Evolutionary conservation across 179 eudicot genomes (phyloP), one percentile per base, ranked within the genome.

Genomic region (Actinidia arguta): DNA sequence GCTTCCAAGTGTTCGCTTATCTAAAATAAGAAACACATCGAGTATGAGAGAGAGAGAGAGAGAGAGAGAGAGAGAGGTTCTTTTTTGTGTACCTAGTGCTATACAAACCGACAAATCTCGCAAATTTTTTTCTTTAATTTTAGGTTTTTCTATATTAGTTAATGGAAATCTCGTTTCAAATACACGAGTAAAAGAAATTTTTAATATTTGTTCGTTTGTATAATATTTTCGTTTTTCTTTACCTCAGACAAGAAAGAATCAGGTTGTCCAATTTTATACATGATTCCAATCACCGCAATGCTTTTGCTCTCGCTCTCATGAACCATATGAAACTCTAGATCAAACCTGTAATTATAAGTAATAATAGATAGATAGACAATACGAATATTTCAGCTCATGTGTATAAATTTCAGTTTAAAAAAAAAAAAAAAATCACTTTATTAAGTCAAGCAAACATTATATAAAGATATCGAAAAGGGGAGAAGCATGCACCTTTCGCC

Each of bases 311-410:
- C 25, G 80, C 76, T 87, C 42, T 63, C 66, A 64, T 89, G 91
- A 81, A 89, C 91, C 83, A 89, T 44, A 52, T 89, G 91, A 50
- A 83, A 10, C 77, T 89, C 91, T 68, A 89, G 51, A 66, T 81
- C 55, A 20, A 56, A 85, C 51, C 88, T 85, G 76, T 62, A 22
- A 16, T 39, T 73, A 16, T 20, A 58, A 18, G 48, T 11, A 17
- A 18, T 16, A 36, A 39, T 6, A 44, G 6, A 59, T n/a, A 58
- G 1, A 18, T 25, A 36, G 6, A 48, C 17, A 47, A 16, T 14
- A 14, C 68, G 54, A 50, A 24, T 22, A 50, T 39, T 31, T 27
- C 11, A 63, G 27, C 66, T 61, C 22, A 8, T n/a, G n/a, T 22
- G 66, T 59, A 20, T 48, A 59, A 18, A 59, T 18, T 18, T 59